These are phyloP conservation scores for Camelina hispida DNA, from an alignment of 345 rosid genomes.

Conservation along the genomic window DNA sequence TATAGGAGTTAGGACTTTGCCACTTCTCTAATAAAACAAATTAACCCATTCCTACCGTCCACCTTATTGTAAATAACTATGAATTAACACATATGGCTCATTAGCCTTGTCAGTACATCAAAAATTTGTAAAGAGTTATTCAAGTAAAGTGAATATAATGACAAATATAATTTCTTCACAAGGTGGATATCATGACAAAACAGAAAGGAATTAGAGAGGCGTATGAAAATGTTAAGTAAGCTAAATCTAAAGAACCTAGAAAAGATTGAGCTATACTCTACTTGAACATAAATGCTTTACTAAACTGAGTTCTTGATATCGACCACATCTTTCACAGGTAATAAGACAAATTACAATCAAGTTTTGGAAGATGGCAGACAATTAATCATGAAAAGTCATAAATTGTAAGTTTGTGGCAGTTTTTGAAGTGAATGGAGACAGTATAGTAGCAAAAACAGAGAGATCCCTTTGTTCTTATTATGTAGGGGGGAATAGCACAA, in stretches of 20 bases:
- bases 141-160: background rate
- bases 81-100: background rate
- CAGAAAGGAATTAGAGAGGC: background rate
- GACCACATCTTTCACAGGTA: too few species aligned
- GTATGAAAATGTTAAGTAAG: background rate
- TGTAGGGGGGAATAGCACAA: constrained; percentile 31
- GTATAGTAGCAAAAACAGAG: constrained; percentile 8
- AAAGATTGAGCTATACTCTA: background rate
- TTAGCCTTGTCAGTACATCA: constrained; percentile 14
- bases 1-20: background rate
- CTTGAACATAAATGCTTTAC: too few species aligned
- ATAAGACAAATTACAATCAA: too few species aligned
- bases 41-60: background rate
- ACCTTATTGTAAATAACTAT: background rate
- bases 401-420: constrained; percentile 6
- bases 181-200: background rate
- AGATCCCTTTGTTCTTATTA: background rate
- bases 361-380: background rate
- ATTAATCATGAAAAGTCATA: background rate
- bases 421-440: too few species aligned
- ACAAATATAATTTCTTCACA: background rate
- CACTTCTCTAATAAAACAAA: constrained; percentile 14
- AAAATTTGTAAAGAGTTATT: background rate
- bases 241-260: background rate
- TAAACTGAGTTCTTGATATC: too few species aligned